A percentile compares a stretch with the other conserved stretches of the same genome.
phyloP scores from a whole-genome alignment of 2,329 filamentous ascomycete genomes.

The Cordyceps javanica region DNA sequence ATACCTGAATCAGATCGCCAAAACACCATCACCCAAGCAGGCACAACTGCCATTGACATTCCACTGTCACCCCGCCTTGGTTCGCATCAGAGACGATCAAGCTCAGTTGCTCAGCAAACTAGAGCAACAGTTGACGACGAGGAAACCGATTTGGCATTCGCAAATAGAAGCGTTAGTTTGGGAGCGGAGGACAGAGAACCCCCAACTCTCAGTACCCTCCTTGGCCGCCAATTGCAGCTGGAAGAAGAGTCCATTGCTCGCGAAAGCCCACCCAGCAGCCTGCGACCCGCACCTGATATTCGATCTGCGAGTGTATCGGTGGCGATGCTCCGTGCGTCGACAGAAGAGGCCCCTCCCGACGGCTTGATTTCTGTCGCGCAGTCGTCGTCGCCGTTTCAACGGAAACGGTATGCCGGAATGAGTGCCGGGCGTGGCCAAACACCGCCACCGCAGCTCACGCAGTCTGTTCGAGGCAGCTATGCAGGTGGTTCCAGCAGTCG shows the following conservation, averaged over 20 bases:
- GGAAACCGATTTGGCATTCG: slow-evolving; percentile 54
- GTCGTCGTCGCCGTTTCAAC: slow-evolving; percentile 40
- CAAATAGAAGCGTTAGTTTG: slow-evolving; percentile 61
- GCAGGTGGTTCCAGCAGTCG: slow-evolving; percentile 34
- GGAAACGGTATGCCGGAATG: slow-evolving; percentile 42
- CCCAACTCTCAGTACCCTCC: slow-evolving; percentile 57
- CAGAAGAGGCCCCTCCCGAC: slow-evolving; percentile 41
- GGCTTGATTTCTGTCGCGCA: slow-evolving; percentile 34
- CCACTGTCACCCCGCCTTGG: slow-evolving; percentile 61
- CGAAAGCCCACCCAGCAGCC: slow-evolving; percentile 18
- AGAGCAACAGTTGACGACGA: slow-evolving; percentile 51
- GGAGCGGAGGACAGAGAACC: slow-evolving; percentile 59
- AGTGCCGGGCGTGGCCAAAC: slow-evolving; percentile 30
- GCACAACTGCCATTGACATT: slow-evolving; percentile 65
- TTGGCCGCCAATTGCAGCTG: slow-evolving; percentile 39
- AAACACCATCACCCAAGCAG: slow-evolving; percentile 40
- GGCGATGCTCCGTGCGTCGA: slow-evolving; percentile 35
- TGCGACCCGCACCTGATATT: slow-evolving; percentile 39
- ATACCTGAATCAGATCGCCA: slow-evolving; percentile 29
- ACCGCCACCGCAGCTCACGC: slow-evolving; percentile 26
- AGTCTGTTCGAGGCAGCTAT: slow-evolving; percentile 41
- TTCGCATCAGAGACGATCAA: slow-evolving; percentile 55
- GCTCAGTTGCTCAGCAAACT: slow-evolving; percentile 61
- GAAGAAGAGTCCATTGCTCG: slow-evolving; percentile 25
- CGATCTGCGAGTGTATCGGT: slow-evolving; percentile 32